Base-by-base conservation (phyloP, 2,329 filamentous ascomycete genomes). In the Phialophora tarda region DNA sequence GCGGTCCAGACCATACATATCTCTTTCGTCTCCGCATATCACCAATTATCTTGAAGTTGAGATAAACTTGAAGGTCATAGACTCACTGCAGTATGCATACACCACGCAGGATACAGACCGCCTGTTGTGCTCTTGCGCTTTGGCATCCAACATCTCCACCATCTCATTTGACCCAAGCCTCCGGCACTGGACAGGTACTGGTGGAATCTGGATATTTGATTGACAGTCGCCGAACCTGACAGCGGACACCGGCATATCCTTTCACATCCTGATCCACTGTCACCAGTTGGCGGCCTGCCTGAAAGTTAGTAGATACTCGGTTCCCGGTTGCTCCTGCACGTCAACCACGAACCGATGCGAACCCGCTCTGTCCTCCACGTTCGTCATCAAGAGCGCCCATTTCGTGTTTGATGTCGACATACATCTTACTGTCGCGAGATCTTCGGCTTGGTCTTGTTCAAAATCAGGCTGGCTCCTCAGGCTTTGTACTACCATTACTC, bases 151-250 rank as follows among this genome's bases (percentile, higher is more conserved):
- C 21, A 12, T 38, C 53, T 51, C 66, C 66, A 58, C 50, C 48
- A 57, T 23, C 66, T 34, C 62, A 59, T 58, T 32, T 41, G 62
- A 58, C 51, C 60, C 61, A 61, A 51, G 34, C 50, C 51, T 55
- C 24, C 41, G 63, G 63, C 63, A 38, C 32, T 53, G 58, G 17
- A 4, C 26, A 32, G 23, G 51, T 12, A 54, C 53, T 34, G 53
- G 53, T 53, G 48, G 48, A 26, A 55, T 34, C 28, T 30, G 14
- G 14, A 26, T 5, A 26, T 26, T 61, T 58, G 38, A 61, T 59
- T 67, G 65, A 67, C 65, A 67, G 38, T 57, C 59, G 53, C 60
- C 60, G 38, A 54, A 60, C 48, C 32, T 65, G 65, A 67, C 65
- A 64, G 65, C 62, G 62, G 65, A 62, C 65, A 58, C 54, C 30